Percentiles rank a stretch among this genome's conserved stretches.
phyloP scores from a whole-genome alignment of 495 filamentous ascomycete species.

The Penicillium paxilli region DNA sequence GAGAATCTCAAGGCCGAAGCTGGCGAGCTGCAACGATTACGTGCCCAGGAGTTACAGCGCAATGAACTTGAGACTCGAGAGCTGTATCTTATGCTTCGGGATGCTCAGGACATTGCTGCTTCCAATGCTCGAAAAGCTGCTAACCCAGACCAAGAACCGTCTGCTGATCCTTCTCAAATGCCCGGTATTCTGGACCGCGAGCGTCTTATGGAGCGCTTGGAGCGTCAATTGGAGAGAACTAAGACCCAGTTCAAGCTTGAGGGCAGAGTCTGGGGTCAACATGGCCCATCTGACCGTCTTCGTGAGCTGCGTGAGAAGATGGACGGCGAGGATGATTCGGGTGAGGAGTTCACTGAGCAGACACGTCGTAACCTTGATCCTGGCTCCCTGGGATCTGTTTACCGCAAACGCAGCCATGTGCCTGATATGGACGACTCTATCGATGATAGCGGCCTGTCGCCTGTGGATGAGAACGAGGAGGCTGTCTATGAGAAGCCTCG shows the following conservation, averaged over 20 bases:
- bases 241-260: slow-evolving; percentile 99
- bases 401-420: slow-evolving; percentile 58
- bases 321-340: slow-evolving; percentile 63
- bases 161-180: slow-evolving; percentile 73
- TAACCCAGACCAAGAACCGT: slow-evolving; percentile 45
- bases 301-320: slow-evolving; percentile 92
- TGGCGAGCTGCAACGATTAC: slow-evolving; percentile 78
- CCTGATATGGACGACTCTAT: slow-evolving; percentile 43
- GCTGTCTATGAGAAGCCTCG: slow-evolving; percentile 66
- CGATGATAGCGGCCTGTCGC: slow-evolving; percentile 35
- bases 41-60: slow-evolving; percentile 89
- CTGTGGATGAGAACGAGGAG: slow-evolving; percentile 41
- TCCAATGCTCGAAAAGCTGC: slow-evolving; percentile 71
- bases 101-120: slow-evolving; percentile 94
- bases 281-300: slow-evolving; percentile 85
- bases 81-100: slow-evolving; percentile 96
- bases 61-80: slow-evolving; percentile 96
- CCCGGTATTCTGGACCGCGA: slow-evolving; percentile 92
- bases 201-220: slow-evolving; percentile 84
- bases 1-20: slow-evolving; percentile 87
- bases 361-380: slow-evolving; percentile 50
- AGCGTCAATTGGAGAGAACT: slow-evolving; percentile 91
- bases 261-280: slow-evolving; percentile 87
- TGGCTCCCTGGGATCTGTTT: slow-evolving; percentile 66
- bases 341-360: slow-evolving; percentile 51